Conservation (phyloP, 73 alveolate species). For the Urostyla sp. region DNA sequence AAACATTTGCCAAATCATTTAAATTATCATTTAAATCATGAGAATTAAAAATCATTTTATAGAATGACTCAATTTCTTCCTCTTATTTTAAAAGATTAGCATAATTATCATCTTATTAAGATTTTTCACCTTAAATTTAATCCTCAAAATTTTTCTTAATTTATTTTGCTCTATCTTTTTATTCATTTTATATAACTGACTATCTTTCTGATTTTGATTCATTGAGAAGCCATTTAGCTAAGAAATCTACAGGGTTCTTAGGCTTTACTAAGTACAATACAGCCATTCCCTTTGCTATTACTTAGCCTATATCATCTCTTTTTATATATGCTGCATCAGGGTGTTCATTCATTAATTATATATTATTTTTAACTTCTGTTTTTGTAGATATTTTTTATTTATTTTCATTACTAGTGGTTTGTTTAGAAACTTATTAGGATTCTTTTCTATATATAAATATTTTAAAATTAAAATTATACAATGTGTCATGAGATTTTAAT, state of each 20-base stretch:
- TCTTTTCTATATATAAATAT: neutral
- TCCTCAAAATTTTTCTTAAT: slow-evolving; percentile 13
- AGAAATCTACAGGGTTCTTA: slow-evolving; percentile 88
- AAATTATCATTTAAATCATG: slow-evolving; percentile 79
- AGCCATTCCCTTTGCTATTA: slow-evolving; percentile 86
- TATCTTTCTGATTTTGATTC: slow-evolving; percentile 67
- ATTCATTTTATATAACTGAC: neutral
- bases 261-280: slow-evolving; percentile 86
- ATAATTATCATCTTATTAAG: slow-evolving; percentile 13
- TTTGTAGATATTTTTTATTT: slow-evolving; percentile 8
- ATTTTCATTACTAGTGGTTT: neutral
- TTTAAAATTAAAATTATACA: slow-evolving; percentile 33
- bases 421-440: neutral
- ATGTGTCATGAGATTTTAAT: too few species aligned
- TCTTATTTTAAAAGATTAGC: slow-evolving; percentile 27
- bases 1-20: slow-evolving; percentile 71
- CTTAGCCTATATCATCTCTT: slow-evolving; percentile 72
- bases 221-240: slow-evolving; percentile 93
- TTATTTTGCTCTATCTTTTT: slow-evolving; percentile 1
- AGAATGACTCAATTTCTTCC: slow-evolving; percentile 14
- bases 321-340: slow-evolving; percentile 70
- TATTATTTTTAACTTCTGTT: neutral
- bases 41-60: slow-evolving; percentile 26
- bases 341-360: slow-evolving; percentile 6
- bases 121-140: neutral